Conservation (phyloP, 106 monocot species). For the Phalaenopsis equestris region DNA sequence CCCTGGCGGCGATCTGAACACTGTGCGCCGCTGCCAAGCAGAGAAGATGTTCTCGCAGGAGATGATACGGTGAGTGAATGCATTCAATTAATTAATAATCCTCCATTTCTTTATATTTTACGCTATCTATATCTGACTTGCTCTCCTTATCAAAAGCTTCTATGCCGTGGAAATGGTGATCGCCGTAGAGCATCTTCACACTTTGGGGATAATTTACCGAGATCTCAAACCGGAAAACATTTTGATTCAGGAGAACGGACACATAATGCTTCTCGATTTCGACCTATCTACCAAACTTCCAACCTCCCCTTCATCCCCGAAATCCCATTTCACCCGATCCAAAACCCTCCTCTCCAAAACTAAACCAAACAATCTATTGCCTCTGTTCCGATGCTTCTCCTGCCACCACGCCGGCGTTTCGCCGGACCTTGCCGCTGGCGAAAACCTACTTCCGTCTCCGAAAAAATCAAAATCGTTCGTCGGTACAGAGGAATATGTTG, state of each 20-base stretch:
- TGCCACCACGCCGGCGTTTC: constrained; percentile 18
- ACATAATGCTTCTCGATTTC: constrained; percentile 93
- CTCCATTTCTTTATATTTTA: not conserved
- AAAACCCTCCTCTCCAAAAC: not conserved
- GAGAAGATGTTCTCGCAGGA: constrained; percentile 77
- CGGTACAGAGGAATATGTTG: constrained; percentile 94
- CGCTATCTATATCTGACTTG: not conserved
- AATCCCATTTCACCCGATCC: not conserved
- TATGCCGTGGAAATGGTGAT: constrained; percentile 89
- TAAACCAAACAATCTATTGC: not conserved
- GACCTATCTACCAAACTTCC: constrained; percentile 73
- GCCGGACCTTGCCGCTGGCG: constrained; percentile 11
- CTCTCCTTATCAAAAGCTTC: constrained; percentile 31
- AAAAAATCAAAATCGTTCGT: constrained; percentile 89
- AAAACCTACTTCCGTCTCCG: not conserved
- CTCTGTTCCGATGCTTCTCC: constrained; percentile 7
- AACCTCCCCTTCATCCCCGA: not conserved
- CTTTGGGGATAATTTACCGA: constrained; percentile 59
- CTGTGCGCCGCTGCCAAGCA: constrained; percentile 42
- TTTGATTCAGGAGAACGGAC: constrained; percentile 74
- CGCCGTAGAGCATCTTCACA: constrained; percentile 68
- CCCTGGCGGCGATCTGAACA: constrained; percentile 61
- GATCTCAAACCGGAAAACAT: constrained; percentile 95
- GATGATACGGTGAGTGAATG: constrained; percentile 35
- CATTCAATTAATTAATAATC: not conserved